Base-by-base conservation (phyloP, 352 stramenopile species). In the Elongisporangium senticosum region DNA sequence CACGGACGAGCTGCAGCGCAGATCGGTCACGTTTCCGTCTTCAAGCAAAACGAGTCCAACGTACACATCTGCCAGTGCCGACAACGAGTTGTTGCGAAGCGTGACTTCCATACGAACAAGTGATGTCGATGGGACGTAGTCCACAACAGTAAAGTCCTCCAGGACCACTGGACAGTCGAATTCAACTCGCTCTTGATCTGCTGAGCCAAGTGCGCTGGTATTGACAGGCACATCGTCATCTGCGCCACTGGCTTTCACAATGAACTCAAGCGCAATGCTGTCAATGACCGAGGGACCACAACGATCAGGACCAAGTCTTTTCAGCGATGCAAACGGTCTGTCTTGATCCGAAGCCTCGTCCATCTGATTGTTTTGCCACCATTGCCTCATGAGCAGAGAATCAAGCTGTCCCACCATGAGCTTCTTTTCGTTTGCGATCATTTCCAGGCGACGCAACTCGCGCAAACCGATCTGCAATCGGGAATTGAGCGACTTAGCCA, bases 351-450 rank as follows among this genome's bases (percentile, higher is more conserved):
- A 37, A 6, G 5, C 26, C 26, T 37, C 26, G 5, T 37, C 6
- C 2, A 17, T 43, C 2, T 62, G 58, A 1, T 58, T 40, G 19
- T 53, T 53, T 57, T 65, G 55, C 62, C 66, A 65, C 66, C 66
- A 79, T 21, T 70, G 56, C 47, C 51, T 58, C 5, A 63, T 28
- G 2, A 85, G 67, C 20, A 87, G 58, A 3, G 66, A 54, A 33
- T 83, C 72, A 11, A 89, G 58, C 1, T 63, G 58, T 7, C 7
- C 17, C 7, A 60, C 33, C 53, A 84, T 62, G 8, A 56, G 48
- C 21, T 51, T n/a, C 56, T 90, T 90, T 23, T 86, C 79, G 0
- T 49, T 58, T 11, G 72, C 58, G 39, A 88, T 61, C 0, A 65
- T 26, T 21, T 75, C 54, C 20, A 89, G 68, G 14, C 78, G 72